These are phyloP conservation scores for Otatea glauca DNA, from an alignment of 176 grass and related monocot species.

Conservation along the genomic window DNA sequence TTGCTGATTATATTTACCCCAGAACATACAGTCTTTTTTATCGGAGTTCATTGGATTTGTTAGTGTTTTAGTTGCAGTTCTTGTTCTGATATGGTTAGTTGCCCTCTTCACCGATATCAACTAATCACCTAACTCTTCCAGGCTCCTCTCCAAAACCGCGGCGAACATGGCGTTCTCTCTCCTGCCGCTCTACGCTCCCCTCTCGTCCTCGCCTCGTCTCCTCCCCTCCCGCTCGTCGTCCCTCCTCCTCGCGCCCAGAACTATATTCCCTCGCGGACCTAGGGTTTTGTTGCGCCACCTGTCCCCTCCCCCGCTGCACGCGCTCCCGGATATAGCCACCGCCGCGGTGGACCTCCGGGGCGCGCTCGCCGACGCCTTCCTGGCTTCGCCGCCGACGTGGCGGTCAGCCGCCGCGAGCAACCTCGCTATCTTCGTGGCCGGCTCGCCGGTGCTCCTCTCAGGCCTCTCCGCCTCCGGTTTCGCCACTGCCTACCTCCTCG, in stretches of 20 bases:
- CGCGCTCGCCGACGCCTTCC: constrained; percentile 55
- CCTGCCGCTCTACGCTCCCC: constrained; percentile 33
- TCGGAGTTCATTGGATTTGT: background rate
- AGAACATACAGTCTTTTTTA: background rate
- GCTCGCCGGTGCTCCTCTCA: constrained; percentile 64
- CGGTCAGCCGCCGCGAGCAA: constrained; percentile 60
- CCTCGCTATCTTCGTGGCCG: constrained; percentile 66
- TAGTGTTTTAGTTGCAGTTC: background rate
- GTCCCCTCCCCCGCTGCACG: constrained; percentile 21
- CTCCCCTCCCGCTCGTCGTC: background rate
- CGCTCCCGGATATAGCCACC: constrained; percentile 40
- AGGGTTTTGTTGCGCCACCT: constrained; percentile 21
- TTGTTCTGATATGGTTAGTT: constrained; percentile 8
- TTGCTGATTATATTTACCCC: background rate
- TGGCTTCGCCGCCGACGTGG: constrained; percentile 71
- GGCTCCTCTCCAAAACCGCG: background rate
- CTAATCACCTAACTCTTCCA: too few species aligned
- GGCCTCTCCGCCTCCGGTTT: constrained; percentile 78
- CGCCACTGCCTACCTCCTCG: constrained; percentile 69
- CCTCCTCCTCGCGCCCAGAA: background rate
- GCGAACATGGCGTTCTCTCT: constrained; percentile 58
- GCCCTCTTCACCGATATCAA: too few species aligned
- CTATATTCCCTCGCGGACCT: background rate
- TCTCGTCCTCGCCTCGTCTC: constrained; percentile 24
- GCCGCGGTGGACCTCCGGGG: constrained; percentile 35